A percentile compares a stretch with the other conserved stretches of the same genome.
phyloP scores from a whole-genome alignment of 1,284 basidiomycete genomes.

The Fomitopsis pinicola region DNA sequence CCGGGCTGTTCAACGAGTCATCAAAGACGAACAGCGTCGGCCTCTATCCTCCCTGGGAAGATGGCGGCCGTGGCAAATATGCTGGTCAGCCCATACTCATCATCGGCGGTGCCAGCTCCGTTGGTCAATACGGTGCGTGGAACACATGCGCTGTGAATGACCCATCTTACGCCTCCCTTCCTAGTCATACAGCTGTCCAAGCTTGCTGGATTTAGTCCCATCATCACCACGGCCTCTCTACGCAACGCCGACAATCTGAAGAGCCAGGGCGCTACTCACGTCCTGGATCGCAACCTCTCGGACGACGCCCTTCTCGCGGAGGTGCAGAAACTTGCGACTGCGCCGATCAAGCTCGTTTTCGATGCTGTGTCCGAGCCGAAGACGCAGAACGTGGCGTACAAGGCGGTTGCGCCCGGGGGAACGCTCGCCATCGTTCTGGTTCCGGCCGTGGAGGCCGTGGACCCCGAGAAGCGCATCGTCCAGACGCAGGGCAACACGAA shows the following conservation, averaged over 20 bases:
- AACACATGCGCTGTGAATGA: background rate
- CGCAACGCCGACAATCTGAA: slow-evolving; percentile 29
- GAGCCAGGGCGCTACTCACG: slow-evolving; percentile 32
- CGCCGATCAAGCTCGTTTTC: slow-evolving; percentile 20
- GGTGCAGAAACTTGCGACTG: slow-evolving; percentile 14
- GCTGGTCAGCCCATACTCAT: slow-evolving; percentile 26
- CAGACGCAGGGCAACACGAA: slow-evolving; percentile 7
- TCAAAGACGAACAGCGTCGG: slow-evolving; percentile 5
- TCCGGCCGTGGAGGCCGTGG: slow-evolving; percentile 6
- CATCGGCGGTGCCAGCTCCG: slow-evolving; percentile 30
- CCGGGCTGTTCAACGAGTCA: slow-evolving; percentile 2
- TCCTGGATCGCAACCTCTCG: slow-evolving; percentile 26
- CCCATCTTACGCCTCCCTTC: background rate
- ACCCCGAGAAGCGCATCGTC: slow-evolving; percentile 11
- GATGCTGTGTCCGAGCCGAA: slow-evolving; percentile 24
- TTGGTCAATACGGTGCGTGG: slow-evolving; percentile 27
- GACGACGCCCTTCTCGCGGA: slow-evolving; percentile 13
- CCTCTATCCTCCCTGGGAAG: slow-evolving; percentile 18
- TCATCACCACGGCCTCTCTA: slow-evolving; percentile 32
- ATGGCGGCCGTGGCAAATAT: slow-evolving; percentile 26
- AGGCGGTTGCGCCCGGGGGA: slow-evolving; percentile 16
- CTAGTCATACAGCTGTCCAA: slow-evolving; percentile 29
- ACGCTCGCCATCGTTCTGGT: slow-evolving; percentile 12
- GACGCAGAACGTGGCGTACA: slow-evolving; percentile 17
- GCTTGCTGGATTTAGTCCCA: slow-evolving; percentile 30